Base-by-base conservation (phyloP, 2,329 filamentous ascomycete genomes). In the Botrytis elliptica region DNA sequence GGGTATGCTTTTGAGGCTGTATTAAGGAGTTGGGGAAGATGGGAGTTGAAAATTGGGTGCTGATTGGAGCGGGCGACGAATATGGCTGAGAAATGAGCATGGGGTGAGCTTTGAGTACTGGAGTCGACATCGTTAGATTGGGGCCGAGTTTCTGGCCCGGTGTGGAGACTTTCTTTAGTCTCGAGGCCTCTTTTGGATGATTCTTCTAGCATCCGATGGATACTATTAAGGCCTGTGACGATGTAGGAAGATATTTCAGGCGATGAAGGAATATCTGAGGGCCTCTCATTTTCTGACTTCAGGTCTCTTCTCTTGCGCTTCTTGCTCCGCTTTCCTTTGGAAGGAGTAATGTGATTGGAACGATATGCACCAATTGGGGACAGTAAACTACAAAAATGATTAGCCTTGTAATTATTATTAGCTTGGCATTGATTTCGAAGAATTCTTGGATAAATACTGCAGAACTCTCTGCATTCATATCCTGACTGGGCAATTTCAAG, bases 361-460 rank as follows among this genome's bases (percentile, higher is more conserved):
- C 90, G 88, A 81, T 93, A 84, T 72, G 88, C 85, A 0, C 91
- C 91, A 22, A 94, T 82, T 2, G 91, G 91, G 0, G 85, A 83
- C 63, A 93, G 82, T 33, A 93, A 83, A 74, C 91, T 93, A 71
- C 9, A n/a, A 29, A 46, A 65, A 46, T 29, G 22, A 55, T 72
- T 33, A 72, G 62, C 22, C n/a, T 38, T 36, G 55, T 2, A 12
- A 42, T 60, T 12, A 10, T 44, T 22, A 62, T 52, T 20, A 33
- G 12, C 9, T 29, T 52, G 9, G 20, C 16, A 22, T 49, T 44
- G 42, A 16, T 20, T 57, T n/a, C 22, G 20, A 8, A 52, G 14
- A 14, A 64, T 64, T 20, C 18, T 22, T 52, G 12, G 42, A 25
- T 29, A 6, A 29, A 29, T 29, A 44, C 22, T 55, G 36, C 65